Evolutionary conservation across 139 green algal species (phyloP), one percentile per base, ranked within the genome.

Genomic region (Mesostigma viride): DNA sequence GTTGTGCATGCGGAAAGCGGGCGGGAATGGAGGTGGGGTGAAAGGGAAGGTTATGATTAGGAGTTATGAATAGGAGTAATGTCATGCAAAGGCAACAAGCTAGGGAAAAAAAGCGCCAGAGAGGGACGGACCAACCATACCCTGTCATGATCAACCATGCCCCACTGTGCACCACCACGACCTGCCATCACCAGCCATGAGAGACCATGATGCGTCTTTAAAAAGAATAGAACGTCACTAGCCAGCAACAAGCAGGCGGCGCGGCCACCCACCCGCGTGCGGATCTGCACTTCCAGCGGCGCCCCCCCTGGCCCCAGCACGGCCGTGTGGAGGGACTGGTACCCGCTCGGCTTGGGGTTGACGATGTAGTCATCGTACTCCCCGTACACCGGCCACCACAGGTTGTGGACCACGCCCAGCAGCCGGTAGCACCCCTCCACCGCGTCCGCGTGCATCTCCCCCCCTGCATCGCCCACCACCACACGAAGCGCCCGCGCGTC

Each of bases 401-500:
- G 62, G 26, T 67, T 80, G 62, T 95, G 89, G 35, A 96, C 87
- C 3, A 82, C 68, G 0, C 78, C 46, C 59, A 92, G 71, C 36
- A 96, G 69, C 22, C 74, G 76, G 77, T 96, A 97, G 75, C 88
- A 95, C 22, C 76, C 77, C 28, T 88, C 71, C 31, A 90, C 69
- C 1, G 83, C 83, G 17, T 68, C 60, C 33, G 33, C 58, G n/a
- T 64, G 34, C 28, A 59, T 69, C 17, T 14, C 35, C 35, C 84
- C 85, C n/a, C 73, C 77, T 1, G 73, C 70, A 51, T 95, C 87
- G 36, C 84, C 83, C n/a, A 98, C 87, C 0, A 98, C 82, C 3
- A 97, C 83, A 0, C 91, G 79, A 59, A 96, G 84, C 2, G 89
- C 92, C 0, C 89, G 72, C 0, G 84, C 79, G 56, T 98, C 92